Percentiles rank a stretch among this genome's conserved stretches.
Evolutionary conservation across 768 basidiomycete species (phyloP).

Genomic region (Pluteus cervinus): DNA sequence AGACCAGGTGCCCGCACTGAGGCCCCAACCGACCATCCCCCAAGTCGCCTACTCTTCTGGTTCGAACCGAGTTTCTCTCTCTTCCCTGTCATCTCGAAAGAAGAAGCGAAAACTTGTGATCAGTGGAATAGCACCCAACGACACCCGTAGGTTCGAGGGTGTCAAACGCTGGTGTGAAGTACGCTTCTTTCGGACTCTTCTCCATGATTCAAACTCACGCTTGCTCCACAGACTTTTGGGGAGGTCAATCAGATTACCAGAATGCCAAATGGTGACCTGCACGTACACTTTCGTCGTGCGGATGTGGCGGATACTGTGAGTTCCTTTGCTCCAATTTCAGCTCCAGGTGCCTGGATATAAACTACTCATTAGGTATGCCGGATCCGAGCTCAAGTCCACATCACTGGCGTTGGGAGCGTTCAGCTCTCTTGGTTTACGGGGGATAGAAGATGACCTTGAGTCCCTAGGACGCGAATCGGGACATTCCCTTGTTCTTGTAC

Average conservation of each 20-base stretch:
- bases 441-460: constrained; percentile 36
- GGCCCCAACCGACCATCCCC: constrained; percentile 16
- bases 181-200: constrained; percentile 11
- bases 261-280: constrained; percentile 74
- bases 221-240: constrained; percentile 62
- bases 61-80: constrained; percentile 27
- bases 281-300: constrained; percentile 65
- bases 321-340: constrained; percentile 8
- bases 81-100: constrained; percentile 38
- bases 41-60: constrained; percentile 31
- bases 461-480: not conserved
- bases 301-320: constrained; percentile 79
- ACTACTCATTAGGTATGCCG: constrained; percentile 57
- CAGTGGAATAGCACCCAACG: constrained; percentile 59
- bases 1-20: constrained; percentile 12
- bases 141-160: constrained; percentile 58
- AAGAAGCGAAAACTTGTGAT: constrained; percentile 64
- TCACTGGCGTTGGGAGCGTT: constrained; percentile 73
- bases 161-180: constrained; percentile 77
- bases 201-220: not conserved
- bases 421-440: constrained; percentile 70
- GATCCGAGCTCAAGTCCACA: constrained; percentile 67
- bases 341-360: not conserved
- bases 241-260: constrained; percentile 68
- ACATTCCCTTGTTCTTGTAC: not conserved